Evolutionary conservation across 371 early-diverging fungal species (phyloP), one percentile per base, ranked within the genome.

Genomic region (Vairimorpha ceranae): DNA sequence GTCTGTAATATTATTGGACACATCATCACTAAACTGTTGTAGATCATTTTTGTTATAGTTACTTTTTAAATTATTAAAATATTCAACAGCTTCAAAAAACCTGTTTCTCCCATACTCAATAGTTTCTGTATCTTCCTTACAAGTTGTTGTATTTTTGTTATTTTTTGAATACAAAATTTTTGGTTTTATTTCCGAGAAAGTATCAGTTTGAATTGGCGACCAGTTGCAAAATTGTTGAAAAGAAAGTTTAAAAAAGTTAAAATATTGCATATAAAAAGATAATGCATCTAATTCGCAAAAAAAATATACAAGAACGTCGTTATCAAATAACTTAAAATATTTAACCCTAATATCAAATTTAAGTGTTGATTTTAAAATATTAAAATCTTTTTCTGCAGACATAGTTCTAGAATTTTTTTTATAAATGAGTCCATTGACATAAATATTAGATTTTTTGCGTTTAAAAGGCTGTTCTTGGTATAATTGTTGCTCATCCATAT

Each of bases 211-310:
- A 23, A 33, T 27, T 2, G 66, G 23, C 29, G 58, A 45, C 70
- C 52, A 65, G 23, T 68, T 45, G 48, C n/a, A 56, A 3, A 48
- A 1, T 19, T 56, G 25, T 19, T 35, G 32, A 70, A 79, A 79
- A n/a, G 54, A 33, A 36, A 79, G 27, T 59, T 70, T 65, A 12
- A 61, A 38, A 36, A 60, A 36, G 1, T 35, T 56, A 29, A 33
- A 52, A 67, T 72, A 76, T 33, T 79, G 79, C 35, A 58, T 59
- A 60, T 79, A 79, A 59, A 76, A 79, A 19, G 74, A 72, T 38
- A 79, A 41, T 23, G 79, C 30, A 35, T 79, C 79, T 14, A 41
- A 29, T 21, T 72, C 36, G 12, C 33, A 65, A 27, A 52, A 65
- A 61, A 79, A 79, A 41, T 65, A 72, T 21, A 76, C 51, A 23